A percentile compares a stretch with the other conserved stretches of the same genome.
These are phyloP conservation scores for Chondrostereum purpureum DNA, from an alignment of 1,284 basidiomycete genomes.

Conservation along the genomic window DNA sequence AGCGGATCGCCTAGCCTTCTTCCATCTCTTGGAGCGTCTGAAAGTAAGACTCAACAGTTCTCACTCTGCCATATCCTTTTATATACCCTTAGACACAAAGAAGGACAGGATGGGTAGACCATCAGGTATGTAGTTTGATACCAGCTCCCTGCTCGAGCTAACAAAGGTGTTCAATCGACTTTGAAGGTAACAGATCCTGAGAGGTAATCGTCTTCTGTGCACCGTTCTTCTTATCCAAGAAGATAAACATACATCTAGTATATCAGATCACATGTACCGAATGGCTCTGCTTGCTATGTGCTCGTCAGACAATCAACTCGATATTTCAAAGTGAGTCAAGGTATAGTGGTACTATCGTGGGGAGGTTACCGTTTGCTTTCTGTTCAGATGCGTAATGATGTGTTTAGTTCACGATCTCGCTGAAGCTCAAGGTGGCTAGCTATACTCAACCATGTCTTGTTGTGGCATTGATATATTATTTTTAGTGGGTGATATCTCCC, in stretches of 20 bases:
- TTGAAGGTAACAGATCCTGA: constrained; percentile 69
- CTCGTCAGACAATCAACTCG: constrained; percentile 60
- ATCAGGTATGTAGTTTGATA: constrained; percentile 46
- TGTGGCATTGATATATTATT: constrained; percentile 4
- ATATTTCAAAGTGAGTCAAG: constrained; percentile 63
- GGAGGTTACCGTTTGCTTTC: constrained; percentile 3
- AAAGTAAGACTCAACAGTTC: constrained; percentile 48
- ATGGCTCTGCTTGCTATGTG: constrained; percentile 93
- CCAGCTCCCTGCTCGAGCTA: background rate
- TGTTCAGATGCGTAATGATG: constrained; percentile 78
- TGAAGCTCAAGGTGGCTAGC: constrained; percentile 75
- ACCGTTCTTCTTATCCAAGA: constrained; percentile 10
- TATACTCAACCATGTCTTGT: background rate
- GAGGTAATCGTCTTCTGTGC: constrained; percentile 44
- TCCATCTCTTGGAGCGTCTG: constrained; percentile 81
- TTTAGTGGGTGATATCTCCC: constrained; percentile 89
- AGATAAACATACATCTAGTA: constrained; percentile 40
- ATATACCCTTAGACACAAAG: constrained; percentile 70
- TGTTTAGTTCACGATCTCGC: constrained; percentile 92
- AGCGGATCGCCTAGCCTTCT: constrained; percentile 76
- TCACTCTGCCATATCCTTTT: constrained; percentile 1
- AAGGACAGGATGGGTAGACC: constrained; percentile 89
- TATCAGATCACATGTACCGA: constrained; percentile 96
- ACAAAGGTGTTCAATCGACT: background rate
- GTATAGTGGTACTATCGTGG: constrained; percentile 4